Evolutionary conservation across 1,139 yeast species (phyloP).

Genomic region (Kurtzmaniella quercitrusa): DNA sequence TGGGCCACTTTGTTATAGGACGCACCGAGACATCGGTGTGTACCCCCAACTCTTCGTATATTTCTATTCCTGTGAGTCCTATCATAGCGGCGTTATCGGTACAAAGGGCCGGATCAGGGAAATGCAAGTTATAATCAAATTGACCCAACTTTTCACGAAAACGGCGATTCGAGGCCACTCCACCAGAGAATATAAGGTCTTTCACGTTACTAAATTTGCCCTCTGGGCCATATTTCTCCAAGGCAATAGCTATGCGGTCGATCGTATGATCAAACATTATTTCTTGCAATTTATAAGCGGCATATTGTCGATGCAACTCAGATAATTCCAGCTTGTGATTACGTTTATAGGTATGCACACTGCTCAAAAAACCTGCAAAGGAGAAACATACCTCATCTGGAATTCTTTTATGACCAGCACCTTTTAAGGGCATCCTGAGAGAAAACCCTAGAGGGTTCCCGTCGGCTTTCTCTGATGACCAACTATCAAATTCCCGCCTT

Average conservation of each 20-base stretch:
- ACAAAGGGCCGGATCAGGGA: constrained; percentile 71
- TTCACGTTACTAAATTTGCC: constrained; percentile 40
- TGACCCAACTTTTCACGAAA: constrained; percentile 49
- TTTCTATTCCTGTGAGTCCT: constrained; percentile 90
- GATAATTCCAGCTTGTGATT: constrained; percentile 12
- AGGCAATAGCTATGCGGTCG: constrained; percentile 55
- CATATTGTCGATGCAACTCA: constrained; percentile 24
- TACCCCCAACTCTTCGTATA: constrained; percentile 52
- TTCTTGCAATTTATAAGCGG: constrained; percentile 65
- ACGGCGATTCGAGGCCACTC: constrained; percentile 76
- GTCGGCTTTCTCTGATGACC: constrained; percentile 18
- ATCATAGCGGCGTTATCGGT: constrained; percentile 97
- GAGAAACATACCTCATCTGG: constrained; percentile 51
- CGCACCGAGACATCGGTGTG: constrained; percentile 49
- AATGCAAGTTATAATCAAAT: constrained; percentile 36
- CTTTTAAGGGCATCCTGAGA: constrained; percentile 30
- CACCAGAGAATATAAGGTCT: constrained; percentile 84
- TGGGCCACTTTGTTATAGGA: constrained; percentile 77
- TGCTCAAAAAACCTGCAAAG: constrained; percentile 74
- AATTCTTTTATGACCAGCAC: constrained; percentile 25
- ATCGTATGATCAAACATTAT: constrained; percentile 69
- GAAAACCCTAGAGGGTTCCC: constrained; percentile 28
- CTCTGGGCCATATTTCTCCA: constrained; percentile 34
- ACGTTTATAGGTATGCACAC: constrained; percentile 35
- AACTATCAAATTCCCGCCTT: constrained; percentile 16